Conservation (phyloP, 441 rosid species). For the Syzygium syzygioides region DNA sequence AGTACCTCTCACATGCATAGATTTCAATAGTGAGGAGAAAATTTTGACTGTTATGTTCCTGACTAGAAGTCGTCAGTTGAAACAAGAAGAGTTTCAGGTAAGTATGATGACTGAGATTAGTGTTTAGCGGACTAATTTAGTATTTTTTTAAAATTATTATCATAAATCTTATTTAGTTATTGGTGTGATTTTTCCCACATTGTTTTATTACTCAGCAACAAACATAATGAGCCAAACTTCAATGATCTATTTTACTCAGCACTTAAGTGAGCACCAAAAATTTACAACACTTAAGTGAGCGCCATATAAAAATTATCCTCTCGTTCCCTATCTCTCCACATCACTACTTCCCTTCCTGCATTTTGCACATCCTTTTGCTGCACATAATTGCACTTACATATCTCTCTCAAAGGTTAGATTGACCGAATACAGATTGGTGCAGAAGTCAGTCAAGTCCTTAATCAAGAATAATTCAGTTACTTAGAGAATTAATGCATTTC, state of each 20-base stretch:
- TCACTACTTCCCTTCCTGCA: no score
- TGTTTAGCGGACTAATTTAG: fast-evolving
- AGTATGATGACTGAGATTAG: not conserved
- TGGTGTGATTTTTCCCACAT: not conserved
- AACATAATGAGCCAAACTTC: not conserved
- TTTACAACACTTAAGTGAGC: no score
- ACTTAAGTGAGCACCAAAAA: no score
- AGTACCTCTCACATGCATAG: not conserved
- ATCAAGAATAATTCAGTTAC: no score
- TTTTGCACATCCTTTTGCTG: no score
- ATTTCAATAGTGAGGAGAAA: not conserved
- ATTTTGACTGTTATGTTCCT: no score
- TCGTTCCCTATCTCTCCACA: no score
- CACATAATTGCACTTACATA: not conserved
- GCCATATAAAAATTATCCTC: no score
- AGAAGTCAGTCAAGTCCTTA: no score
- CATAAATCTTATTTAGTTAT: not conserved
- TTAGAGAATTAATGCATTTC: no score
- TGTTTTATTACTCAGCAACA: not conserved
- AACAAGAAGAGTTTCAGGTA: not conserved
- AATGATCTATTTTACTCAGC: no score
- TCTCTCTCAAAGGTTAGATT: not conserved
- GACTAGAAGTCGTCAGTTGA: not conserved
- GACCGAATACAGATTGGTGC: no score
- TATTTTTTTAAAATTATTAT: not conserved